These are phyloP conservation scores for Ogataea kodamae DNA, from an alignment of 805 yeast genomes.

Conservation along the genomic window DNA sequence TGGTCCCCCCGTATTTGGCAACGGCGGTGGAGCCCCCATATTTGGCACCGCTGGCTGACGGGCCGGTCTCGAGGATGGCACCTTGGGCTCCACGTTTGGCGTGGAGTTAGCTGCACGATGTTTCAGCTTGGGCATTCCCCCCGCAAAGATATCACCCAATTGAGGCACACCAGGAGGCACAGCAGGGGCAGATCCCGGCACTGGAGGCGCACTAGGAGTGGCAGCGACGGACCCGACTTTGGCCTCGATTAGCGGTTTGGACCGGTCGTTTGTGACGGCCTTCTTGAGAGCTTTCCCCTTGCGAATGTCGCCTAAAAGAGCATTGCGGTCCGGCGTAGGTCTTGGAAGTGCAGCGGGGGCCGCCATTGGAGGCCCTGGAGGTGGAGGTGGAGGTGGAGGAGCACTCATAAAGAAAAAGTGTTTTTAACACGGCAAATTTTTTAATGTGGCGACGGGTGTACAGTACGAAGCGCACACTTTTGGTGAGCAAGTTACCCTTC, in stretches of 20 bases:
- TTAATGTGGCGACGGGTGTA: constrained; percentile 10
- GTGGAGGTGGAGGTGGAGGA: constrained; percentile 44
- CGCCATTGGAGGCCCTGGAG: constrained; percentile 17
- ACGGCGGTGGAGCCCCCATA: constrained; percentile 24
- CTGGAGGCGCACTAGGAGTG: constrained; percentile 16
- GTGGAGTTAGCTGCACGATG: constrained; percentile 36
- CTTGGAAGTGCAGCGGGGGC: constrained; percentile 28
- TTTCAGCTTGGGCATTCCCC: constrained; percentile 73
- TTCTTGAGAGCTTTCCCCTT: constrained; percentile 62
- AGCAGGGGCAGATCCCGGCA: constrained; percentile 5
- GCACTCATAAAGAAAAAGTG: constrained; percentile 28
- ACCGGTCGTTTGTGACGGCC: constrained; percentile 63
- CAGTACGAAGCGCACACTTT: constrained; percentile 14
- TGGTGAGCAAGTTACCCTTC: constrained; percentile 24
- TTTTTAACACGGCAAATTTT: constrained; percentile 9
- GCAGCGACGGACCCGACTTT: constrained; percentile 27
- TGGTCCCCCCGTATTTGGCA: constrained; percentile 14
- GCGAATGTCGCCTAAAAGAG: constrained; percentile 77
- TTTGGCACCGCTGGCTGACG: constrained; percentile 17
- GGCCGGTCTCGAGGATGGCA: constrained; percentile 15
- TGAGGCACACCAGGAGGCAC: constrained; percentile 40
- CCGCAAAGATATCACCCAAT: constrained; percentile 69
- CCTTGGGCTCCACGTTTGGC: constrained; percentile 3
- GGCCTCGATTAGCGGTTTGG: constrained; percentile 52
- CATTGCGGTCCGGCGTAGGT: constrained; percentile 41